phyloP scores from a whole-genome alignment of 768 basidiomycete species.

The Pulveroboletus sp. region DNA sequence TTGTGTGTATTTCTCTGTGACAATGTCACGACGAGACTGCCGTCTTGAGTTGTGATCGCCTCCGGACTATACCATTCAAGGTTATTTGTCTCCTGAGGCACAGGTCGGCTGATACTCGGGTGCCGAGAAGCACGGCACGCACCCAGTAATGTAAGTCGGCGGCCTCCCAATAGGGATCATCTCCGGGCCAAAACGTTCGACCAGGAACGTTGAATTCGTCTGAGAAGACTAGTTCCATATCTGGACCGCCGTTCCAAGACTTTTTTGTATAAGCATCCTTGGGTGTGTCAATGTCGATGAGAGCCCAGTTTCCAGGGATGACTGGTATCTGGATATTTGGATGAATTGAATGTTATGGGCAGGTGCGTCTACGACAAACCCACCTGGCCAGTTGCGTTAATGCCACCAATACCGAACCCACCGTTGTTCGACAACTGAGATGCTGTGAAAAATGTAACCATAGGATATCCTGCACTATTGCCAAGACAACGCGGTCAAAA shows the following conservation, averaged over 20 bases:
- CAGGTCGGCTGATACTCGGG: slow-evolving; percentile 30
- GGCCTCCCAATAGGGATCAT: slow-evolving; percentile 83
- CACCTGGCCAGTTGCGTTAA: slow-evolving; percentile 72
- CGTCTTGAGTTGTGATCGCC: slow-evolving; percentile 47
- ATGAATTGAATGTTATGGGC: not conserved
- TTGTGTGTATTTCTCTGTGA: slow-evolving; percentile 41
- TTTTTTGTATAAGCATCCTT: slow-evolving; percentile 48
- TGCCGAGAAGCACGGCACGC: slow-evolving; percentile 23
- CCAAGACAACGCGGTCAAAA: not conserved
- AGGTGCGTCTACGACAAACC: slow-evolving; percentile 2
- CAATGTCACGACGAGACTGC: slow-evolving; percentile 50
- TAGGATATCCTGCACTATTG: slow-evolving; percentile 41
- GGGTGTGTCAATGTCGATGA: slow-evolving; percentile 61
- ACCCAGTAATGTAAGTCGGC: slow-evolving; percentile 42
- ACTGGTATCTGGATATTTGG: slow-evolving; percentile 44
- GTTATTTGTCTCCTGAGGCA: slow-evolving; percentile 39
- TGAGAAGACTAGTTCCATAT: slow-evolving; percentile 60
- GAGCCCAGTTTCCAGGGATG: slow-evolving; percentile 51
- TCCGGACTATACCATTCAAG: slow-evolving; percentile 58
- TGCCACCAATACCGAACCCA: slow-evolving; percentile 63
- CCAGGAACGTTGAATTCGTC: slow-evolving; percentile 81
- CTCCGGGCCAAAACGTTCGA: slow-evolving; percentile 74
- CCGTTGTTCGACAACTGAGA: slow-evolving; percentile 32
- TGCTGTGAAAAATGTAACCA: slow-evolving; percentile 37
- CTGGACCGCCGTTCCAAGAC: slow-evolving; percentile 58